Conservation (phyloP, 164 flowering plant genomes). For the Akebia trifoliata region DNA sequence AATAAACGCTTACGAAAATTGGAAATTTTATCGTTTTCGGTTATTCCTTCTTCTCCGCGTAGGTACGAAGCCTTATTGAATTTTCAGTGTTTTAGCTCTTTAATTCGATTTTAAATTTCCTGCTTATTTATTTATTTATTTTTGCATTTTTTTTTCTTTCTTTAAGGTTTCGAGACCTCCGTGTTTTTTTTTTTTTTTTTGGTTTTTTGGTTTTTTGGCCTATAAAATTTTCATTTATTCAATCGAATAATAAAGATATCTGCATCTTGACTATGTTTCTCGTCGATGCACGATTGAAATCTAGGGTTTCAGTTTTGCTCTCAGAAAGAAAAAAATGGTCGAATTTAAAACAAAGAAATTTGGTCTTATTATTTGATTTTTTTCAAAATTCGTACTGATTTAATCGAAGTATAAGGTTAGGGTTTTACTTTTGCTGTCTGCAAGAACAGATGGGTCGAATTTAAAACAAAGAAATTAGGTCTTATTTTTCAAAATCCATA, state of each 20-base stretch:
- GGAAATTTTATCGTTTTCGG: background rate
- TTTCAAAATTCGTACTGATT: background rate
- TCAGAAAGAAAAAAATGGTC: background rate
- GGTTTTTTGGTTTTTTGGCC: background rate
- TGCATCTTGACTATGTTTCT: background rate
- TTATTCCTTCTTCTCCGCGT: constrained; percentile 1
- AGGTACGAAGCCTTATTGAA: background rate
- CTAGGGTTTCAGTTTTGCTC: constrained; percentile 1
- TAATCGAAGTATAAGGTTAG: constrained; percentile 1
- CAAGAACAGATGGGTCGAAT: background rate
- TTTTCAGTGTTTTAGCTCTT: background rate
- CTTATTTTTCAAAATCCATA: background rate
- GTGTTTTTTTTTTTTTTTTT: background rate
- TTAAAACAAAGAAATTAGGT: background rate
- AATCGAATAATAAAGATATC: background rate
- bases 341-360: background rate
- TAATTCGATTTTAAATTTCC: background rate
- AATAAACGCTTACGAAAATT: background rate
- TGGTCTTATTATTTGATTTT: background rate
- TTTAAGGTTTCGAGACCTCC: background rate
- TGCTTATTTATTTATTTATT: background rate
- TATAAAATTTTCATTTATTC: background rate
- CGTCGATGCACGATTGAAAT: background rate
- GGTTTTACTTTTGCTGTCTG: background rate
- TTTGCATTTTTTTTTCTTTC: background rate